Conservation (phyloP, 768 basidiomycete species). For the Cyclocybe cylindracea region DNA sequence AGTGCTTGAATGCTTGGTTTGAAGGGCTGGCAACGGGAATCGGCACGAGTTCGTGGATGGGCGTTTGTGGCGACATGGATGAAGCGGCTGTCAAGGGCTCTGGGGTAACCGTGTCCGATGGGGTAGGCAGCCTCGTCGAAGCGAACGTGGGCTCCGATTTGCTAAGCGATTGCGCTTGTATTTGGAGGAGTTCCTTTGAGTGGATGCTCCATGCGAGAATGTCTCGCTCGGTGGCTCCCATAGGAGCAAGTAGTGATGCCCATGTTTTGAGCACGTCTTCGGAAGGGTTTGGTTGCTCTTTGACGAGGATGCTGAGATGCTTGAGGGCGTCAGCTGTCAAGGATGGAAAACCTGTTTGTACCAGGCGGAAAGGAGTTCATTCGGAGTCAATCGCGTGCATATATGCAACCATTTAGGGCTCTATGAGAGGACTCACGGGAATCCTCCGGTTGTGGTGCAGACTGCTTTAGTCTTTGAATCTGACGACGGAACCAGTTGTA, state of each 20-base stretch:
- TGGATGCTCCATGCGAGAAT: constrained; percentile 21
- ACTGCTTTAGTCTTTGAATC: too few relatives aligned
- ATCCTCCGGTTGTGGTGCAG: too few relatives aligned
- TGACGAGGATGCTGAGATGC: constrained; percentile 22
- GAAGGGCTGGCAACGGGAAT: neutral
- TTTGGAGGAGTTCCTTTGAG: constrained; percentile 4
- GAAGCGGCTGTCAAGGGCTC: neutral
- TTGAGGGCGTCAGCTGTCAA: constrained; percentile 20
- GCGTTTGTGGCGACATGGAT: neutral
- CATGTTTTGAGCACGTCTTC: constrained; percentile 27
- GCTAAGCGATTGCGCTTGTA: neutral
- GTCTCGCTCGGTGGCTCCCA: constrained; percentile 16
- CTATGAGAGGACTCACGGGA: neutral
- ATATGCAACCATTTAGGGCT: neutral
- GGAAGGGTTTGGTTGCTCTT: constrained; percentile 22
- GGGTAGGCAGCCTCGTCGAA: constrained; percentile 15
- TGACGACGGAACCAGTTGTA: too few relatives aligned
- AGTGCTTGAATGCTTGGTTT: too few relatives aligned
- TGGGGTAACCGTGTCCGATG: constrained; percentile 16
- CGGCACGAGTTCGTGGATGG: constrained; percentile 2
- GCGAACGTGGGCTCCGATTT: neutral
- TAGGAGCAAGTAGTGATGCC: constrained; percentile 24
- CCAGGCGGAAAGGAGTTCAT: neutral
- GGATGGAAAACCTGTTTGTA: constrained; percentile 13
- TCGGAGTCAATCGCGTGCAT: neutral